Base-by-base conservation (phyloP, 192 early-diverging fungal genomes). In the Martensiomyces pterosporus region DNA sequence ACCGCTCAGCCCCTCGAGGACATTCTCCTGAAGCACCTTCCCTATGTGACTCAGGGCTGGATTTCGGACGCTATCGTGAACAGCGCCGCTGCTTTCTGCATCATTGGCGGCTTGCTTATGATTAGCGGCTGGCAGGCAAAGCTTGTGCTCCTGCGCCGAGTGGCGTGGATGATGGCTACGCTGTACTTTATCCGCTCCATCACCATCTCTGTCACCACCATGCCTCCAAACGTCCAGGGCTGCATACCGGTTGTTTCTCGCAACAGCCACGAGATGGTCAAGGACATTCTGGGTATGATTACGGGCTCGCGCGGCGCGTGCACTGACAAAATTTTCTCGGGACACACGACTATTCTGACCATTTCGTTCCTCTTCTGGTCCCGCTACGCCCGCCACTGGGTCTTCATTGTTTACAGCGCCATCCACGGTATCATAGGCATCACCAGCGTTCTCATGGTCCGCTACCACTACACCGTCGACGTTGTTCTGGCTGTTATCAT, bases 321-420 rank as follows among this genome's bases (percentile, higher is more conserved):
- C 57, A 78, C 79, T 4, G 77, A 83, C 61, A 78, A 77, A 46
- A 70, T 83, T 26, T 83, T 76, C 37, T 81, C 79, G 18, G 81
- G 81, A 7, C 81, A 83, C 49, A 81, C 81, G 0, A 60, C 64
- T 2, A 44, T 81, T 8, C 60, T 83, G 23, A 44, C 63, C 12
- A 48, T 73, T 4, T 71, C 78, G 39, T 75, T 77, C 15, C 54
- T 83, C 40, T 43, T 75, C 15, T 81, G 79, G 75, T 55, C 63
- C 1, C 57, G 63, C 6, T 76, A 83, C 25, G 67, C 81, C 17
- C 57, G 73, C 3, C 57, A 79, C 22, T 59, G 63, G 52, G 45
- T 53, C 7, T 41, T 70, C 24, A 60, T 76, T 10, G 60, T 40
- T 6, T 79, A 68, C 46, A 39, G 71, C 22, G 43, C 56, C 3